These are phyloP conservation scores for Trichoderma sp. DNA, from an alignment of 2,329 filamentous ascomycete genomes.

Conservation along the genomic window DNA sequence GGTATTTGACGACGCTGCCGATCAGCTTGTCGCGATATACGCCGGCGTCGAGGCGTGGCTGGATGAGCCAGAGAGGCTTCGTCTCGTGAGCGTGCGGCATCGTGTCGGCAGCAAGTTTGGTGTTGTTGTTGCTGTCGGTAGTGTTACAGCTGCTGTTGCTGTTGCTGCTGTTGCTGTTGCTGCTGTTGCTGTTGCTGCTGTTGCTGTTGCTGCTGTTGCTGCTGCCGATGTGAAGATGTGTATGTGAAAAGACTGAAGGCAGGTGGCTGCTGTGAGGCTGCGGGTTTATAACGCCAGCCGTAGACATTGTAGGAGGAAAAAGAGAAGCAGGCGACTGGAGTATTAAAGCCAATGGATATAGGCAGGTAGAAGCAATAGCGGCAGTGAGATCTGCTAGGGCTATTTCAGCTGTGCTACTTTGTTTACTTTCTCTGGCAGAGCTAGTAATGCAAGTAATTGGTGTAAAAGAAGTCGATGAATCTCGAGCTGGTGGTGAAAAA, in stretches of 20 bases:
- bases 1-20: slow-evolving; percentile 31
- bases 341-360: background rate
- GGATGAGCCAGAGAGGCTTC: slow-evolving; percentile 31
- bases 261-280: background rate
- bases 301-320: background rate
- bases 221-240: background rate
- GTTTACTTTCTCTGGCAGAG: background rate
- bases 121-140: background rate
- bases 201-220: background rate
- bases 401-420: background rate
- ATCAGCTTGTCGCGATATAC: slow-evolving; percentile 32
- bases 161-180: background rate
- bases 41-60: slow-evolving; percentile 28
- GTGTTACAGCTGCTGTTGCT: background rate
- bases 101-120: background rate
- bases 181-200: background rate
- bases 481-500: background rate
- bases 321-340: background rate
- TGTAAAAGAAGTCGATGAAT: background rate
- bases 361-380: background rate
- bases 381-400: background rate
- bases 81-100: slow-evolving; percentile 22
- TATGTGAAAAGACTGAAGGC: background rate
- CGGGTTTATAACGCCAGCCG: background rate
- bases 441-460: background rate